These are phyloP conservation scores for Fusarium denticulatum DNA, from an alignment of 2,329 filamentous ascomycete species.

Conservation along the genomic window DNA sequence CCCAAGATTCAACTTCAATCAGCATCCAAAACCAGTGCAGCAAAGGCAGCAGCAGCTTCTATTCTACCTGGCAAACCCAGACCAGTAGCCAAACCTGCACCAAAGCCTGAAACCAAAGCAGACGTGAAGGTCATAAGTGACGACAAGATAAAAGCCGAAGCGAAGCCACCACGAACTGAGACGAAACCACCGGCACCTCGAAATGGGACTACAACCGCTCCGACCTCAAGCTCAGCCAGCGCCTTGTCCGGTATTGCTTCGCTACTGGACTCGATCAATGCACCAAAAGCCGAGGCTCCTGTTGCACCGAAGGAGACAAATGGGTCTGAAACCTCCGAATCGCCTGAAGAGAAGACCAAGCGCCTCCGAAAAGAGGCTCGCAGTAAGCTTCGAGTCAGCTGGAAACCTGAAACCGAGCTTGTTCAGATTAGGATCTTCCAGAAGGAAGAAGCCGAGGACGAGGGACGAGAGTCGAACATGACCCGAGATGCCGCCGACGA, in stretches of 20 bases:
- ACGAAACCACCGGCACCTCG: conserved; percentile 42
- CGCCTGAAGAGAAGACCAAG: conserved; percentile 72
- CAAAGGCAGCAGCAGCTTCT: conserved; percentile 48
- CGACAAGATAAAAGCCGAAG: conserved; percentile 47
- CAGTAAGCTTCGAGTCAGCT: conserved; percentile 74
- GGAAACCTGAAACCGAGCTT: conserved; percentile 74
- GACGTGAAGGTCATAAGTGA: conserved; percentile 44
- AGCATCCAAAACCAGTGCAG: conserved; percentile 43
- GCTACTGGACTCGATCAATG: conserved; percentile 62
- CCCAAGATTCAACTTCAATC: conserved; percentile 48
- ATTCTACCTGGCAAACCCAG: conserved; percentile 61
- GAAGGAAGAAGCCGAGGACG: conserved; percentile 76
- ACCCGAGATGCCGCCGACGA: conserved; percentile 78
- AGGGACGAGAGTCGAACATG: conserved; percentile 73
- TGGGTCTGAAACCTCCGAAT: conserved; percentile 67
- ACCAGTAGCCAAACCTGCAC: conserved; percentile 52
- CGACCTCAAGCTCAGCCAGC: conserved; percentile 36
- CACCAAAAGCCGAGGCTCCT: conserved; percentile 52
- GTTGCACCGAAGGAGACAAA: conserved; percentile 63
- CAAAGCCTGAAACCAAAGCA: conserved; percentile 49
- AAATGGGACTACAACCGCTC: conserved; percentile 44
- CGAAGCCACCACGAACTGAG: conserved; percentile 44
- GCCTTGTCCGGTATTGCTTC: conserved; percentile 63
- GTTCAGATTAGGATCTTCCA: conserved; percentile 75
- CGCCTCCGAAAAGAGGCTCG: conserved; percentile 78